Base-by-base conservation (phyloP, 2,329 filamentous ascomycete genomes). In the Sclerotinia spermophila region DNA sequence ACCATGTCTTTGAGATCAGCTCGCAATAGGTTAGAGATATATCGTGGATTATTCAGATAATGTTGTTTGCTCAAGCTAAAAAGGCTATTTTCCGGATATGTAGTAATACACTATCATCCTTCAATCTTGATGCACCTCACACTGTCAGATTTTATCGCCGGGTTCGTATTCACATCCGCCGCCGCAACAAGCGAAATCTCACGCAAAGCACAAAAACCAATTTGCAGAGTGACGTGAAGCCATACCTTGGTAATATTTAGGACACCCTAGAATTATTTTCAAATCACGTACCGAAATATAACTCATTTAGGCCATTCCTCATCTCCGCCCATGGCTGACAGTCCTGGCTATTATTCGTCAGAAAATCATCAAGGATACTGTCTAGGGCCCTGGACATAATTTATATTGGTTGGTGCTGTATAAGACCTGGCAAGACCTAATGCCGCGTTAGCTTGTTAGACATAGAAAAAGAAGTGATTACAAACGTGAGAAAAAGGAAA, bases 361-460 rank as follows among this genome's bases (percentile, higher is more conserved):
- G 48, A 67, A 70, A 59, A 59, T 66, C 45, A 61, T 33, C 68
- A 61, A 48, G 68, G 68, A 51, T 69, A 17, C 30, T 42, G 40
- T 42, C 45, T 40, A 48, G 42, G 30, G 48, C 45, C 62, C 48
- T 68, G 38, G 24, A 38, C 35, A 38, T 4, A 61, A 60, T 11
- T 55, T 45, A 35, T 44, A 62, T 71, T 71, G 53, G 59, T 72
- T 71, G 53, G 59, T 71, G 74, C 72, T 76, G 73, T 76, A 74
- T 77, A 74, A 77, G 71, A 60, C 60, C 62, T 75, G 68, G 76
- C 73, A 74, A 71, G 71, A 35, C 58, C n/a, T 51, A n/a, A 38
- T 64, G 30, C 42, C 27, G 61, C 72, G 70, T 69, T 66, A 71
- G 67, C 67, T 61, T 68, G 42, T 64, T 68, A 61, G 59, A 51